A percentile compares a stretch with the other conserved stretches of the same genome.
Evolutionary conservation across 192 early-diverging fungal genomes (phyloP).

Genomic region (Umbelopsis isabellina): DNA sequence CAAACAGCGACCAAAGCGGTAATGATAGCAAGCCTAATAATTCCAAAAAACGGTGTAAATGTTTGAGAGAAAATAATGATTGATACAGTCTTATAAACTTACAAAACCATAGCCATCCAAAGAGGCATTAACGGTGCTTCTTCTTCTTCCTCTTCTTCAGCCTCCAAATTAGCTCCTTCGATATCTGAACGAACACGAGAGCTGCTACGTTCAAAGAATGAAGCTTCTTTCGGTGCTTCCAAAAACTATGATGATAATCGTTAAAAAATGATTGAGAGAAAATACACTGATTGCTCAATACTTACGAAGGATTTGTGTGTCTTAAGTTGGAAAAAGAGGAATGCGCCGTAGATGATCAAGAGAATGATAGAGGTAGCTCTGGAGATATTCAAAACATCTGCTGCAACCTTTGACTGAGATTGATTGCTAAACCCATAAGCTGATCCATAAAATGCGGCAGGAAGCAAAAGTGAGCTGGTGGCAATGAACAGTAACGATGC

Average conservation of each 20-base stretch:
- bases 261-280: too few species aligned
- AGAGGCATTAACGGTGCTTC: conserved; percentile 64
- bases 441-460: conserved; percentile 63
- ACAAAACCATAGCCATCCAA: conserved; percentile 33
- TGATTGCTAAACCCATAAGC: conserved; percentile 32
- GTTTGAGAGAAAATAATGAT: not conserved
- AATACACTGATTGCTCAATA: not conserved
- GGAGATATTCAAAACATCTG: conserved; percentile 60
- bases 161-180: conserved; percentile 30
- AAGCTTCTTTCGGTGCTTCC: conserved; percentile 14
- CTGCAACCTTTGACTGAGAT: conserved; percentile 46
- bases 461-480: conserved; percentile 69
- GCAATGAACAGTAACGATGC: conserved; percentile 68
- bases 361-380: conserved; percentile 70
- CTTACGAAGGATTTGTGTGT: conserved; percentile 74
- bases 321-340: conserved; percentile 74
- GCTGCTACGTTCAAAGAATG: conserved; percentile 14
- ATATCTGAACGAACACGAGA: conserved; percentile 16
- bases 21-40: conserved; percentile 55
- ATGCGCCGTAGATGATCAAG: conserved; percentile 67
- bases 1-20: conserved; percentile 77
- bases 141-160: conserved; percentile 60
- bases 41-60: not conserved
- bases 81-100: conserved; percentile 39
- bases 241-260: conserved; percentile 4